These are phyloP conservation scores for Ceratocystis albifundus DNA, from an alignment of 2,329 filamentous ascomycete species.

Conservation along the genomic window DNA sequence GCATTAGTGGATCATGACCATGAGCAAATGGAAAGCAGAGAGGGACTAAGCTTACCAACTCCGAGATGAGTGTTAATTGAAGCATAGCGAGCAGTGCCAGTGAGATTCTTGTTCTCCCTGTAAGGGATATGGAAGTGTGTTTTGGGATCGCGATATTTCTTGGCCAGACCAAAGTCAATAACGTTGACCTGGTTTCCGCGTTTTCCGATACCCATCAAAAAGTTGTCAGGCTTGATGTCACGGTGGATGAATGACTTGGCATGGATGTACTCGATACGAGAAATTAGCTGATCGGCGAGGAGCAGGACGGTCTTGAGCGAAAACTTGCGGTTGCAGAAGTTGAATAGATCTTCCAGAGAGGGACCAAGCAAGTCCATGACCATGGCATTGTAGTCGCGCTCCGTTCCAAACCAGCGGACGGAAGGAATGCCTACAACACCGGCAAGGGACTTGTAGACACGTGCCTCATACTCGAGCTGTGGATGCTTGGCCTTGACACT, in stretches of 20 bases:
- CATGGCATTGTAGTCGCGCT: slow-evolving; percentile 99
- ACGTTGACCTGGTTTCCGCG: slow-evolving; percentile 99
- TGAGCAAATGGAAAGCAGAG: not conserved
- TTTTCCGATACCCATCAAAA: slow-evolving; percentile 98
- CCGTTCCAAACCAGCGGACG: slow-evolving; percentile 97
- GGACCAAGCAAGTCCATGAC: slow-evolving; percentile 93
- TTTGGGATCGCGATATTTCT: slow-evolving; percentile 99
- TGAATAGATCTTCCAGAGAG: slow-evolving; percentile 95
- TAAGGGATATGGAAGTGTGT: slow-evolving; percentile 99
- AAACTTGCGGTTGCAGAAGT: slow-evolving; percentile 99
- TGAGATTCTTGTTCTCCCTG: slow-evolving; percentile 99
- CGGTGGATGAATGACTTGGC: slow-evolving; percentile 99
- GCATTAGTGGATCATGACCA: too few relatives aligned
- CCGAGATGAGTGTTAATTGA: slow-evolving; percentile 98
- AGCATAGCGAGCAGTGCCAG: slow-evolving; percentile 94
- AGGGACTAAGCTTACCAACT: slow-evolving; percentile 52
- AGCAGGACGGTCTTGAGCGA: slow-evolving; percentile 96
- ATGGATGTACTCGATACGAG: slow-evolving; percentile 98
- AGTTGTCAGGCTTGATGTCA: slow-evolving; percentile 99
- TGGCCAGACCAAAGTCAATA: slow-evolving; percentile 96
- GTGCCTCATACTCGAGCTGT: slow-evolving; percentile 95
- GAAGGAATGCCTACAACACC: slow-evolving; percentile 97
- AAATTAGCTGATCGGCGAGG: slow-evolving; percentile 95
- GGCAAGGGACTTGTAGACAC: slow-evolving; percentile 80
- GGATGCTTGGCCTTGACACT: slow-evolving; percentile 99